A percentile compares a stretch with the other conserved stretches of the same genome.
Conservation (phyloP, 2,329 filamentous ascomycete genomes). For the Ustulina deusta region DNA sequence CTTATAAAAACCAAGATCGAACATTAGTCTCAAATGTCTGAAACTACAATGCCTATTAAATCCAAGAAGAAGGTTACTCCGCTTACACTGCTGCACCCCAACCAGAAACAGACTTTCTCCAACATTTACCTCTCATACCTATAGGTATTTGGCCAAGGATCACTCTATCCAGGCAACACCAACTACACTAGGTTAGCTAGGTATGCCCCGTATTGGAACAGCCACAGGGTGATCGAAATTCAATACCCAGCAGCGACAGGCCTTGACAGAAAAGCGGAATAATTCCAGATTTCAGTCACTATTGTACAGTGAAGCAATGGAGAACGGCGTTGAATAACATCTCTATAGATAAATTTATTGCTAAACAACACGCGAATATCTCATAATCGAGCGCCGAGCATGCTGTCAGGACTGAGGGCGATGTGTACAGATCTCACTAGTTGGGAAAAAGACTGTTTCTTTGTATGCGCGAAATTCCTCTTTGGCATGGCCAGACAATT, state of each 20-base stretch:
- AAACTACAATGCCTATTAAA: neutral
- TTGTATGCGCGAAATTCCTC: neutral
- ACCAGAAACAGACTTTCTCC: constrained; percentile 2
- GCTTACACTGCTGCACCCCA: neutral
- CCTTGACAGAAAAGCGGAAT: constrained; percentile 1
- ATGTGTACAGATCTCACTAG: neutral
- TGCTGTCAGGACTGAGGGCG: neutral
- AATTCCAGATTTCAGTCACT: neutral
- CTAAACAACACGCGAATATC: neutral
- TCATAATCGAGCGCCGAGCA: neutral
- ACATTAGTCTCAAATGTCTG: neutral
- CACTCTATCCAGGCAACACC: neutral
- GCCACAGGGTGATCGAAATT: neutral
- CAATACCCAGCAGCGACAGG: constrained; percentile 4
- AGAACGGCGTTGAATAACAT: neutral
- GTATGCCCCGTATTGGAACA: neutral
- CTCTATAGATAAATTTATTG: neutral
- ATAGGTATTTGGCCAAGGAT: constrained; percentile 1
- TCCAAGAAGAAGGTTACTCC: neutral
- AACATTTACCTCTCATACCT: neutral
- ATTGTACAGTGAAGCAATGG: neutral
- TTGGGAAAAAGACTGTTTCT: neutral
- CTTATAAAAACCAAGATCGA: constrained; percentile 3
- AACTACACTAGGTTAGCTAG: neutral
- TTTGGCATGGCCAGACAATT: neutral